phyloP scores from a whole-genome alignment of 169 alveolate species.

The Eimeria necatrix region DNA sequence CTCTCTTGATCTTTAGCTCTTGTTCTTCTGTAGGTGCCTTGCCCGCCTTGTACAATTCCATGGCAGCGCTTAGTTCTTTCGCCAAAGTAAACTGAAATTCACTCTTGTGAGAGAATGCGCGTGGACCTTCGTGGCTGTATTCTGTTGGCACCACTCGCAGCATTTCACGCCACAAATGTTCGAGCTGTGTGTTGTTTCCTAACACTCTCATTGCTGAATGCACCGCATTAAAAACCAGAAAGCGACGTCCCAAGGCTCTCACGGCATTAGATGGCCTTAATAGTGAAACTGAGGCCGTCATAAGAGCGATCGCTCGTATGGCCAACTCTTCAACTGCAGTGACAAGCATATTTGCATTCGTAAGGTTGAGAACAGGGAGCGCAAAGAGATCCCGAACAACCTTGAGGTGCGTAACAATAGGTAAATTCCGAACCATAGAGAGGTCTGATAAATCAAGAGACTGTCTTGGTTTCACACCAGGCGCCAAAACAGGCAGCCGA shows the following conservation, averaged over 20 bases:
- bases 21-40: background rate
- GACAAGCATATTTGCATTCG: background rate
- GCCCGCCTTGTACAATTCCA: constrained; percentile 43
- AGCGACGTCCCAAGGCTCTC: constrained; percentile 23
- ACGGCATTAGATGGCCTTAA: constrained; percentile 10
- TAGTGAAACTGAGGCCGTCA: background rate
- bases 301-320: background rate
- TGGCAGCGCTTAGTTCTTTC: background rate
- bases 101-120: background rate
- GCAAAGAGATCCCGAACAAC: background rate
- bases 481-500: background rate
- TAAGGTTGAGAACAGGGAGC: background rate
- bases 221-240: constrained; percentile 4
- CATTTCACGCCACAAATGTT: background rate
- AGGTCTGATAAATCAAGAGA: background rate
- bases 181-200: background rate
- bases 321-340: background rate
- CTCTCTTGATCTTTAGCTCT: background rate
- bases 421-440: background rate
- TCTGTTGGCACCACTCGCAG: background rate
- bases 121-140: background rate
- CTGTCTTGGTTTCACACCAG: background rate
- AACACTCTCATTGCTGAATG: background rate
- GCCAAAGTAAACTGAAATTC: constrained; percentile 8
- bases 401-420: background rate